Conservation (phyloP, 2,329 filamentous ascomycete species). For the Zasmidium cellare region DNA sequence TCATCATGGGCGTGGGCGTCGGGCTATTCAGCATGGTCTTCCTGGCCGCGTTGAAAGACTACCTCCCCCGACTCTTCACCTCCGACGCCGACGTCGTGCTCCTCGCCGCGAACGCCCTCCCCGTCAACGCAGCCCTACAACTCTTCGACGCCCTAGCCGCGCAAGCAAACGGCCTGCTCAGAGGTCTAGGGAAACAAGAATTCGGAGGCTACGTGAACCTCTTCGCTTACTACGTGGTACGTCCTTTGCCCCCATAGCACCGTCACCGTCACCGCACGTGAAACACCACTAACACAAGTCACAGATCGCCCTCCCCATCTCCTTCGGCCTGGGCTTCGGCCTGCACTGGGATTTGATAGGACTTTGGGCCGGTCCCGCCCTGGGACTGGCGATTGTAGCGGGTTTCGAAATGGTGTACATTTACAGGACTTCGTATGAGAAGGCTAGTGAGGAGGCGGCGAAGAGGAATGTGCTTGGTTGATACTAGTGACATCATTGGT, state of each 20-base stretch:
- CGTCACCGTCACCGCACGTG: background rate
- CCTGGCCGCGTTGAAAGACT: conserved; percentile 66
- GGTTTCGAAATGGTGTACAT: conserved; percentile 60
- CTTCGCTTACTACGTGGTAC: conserved; percentile 74
- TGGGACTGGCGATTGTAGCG: conserved; percentile 66
- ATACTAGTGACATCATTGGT: background rate
- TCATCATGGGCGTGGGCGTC: conserved; percentile 67
- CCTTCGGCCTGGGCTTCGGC: conserved; percentile 75
- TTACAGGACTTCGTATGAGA: conserved; percentile 55
- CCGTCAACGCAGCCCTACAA: conserved; percentile 84
- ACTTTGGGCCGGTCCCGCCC: conserved; percentile 66
- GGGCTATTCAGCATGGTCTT: conserved; percentile 76
- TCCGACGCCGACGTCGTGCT: conserved; percentile 64
- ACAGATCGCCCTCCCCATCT: conserved; percentile 75
- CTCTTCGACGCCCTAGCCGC: conserved; percentile 80
- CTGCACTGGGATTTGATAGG: conserved; percentile 75
- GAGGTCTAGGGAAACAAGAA: conserved; percentile 84
- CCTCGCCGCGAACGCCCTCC: conserved; percentile 68
- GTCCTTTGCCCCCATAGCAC: too few relatives aligned
- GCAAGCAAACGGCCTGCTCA: conserved; percentile 78
- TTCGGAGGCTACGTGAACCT: conserved; percentile 89
- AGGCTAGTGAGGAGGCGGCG: conserved; percentile 61
- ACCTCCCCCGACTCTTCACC: conserved; percentile 76
- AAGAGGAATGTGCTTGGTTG: conserved; percentile 48
- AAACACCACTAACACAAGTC: conserved; percentile 2